Evolutionary conservation across 768 basidiomycete species (phyloP).

Genomic region (Xanthoconium stramineum): DNA sequence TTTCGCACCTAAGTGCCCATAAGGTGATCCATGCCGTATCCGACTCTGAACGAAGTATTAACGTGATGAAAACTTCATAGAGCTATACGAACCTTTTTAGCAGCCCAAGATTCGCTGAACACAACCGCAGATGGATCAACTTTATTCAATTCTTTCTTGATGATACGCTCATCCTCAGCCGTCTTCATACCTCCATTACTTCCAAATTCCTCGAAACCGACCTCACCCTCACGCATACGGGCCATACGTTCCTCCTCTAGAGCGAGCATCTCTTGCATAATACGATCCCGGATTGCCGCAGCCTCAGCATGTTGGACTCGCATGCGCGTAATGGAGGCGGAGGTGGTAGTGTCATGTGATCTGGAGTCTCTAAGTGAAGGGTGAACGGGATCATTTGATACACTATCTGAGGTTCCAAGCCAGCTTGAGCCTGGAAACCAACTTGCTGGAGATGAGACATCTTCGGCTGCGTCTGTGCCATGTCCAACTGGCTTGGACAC

Average conservation of each 20-base stretch:
- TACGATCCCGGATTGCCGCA: conserved; percentile 85
- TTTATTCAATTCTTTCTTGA: conserved; percentile 89
- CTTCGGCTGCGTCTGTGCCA: conserved; percentile 4
- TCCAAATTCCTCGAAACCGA: conserved; percentile 52
- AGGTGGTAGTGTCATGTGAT: conserved; percentile 24
- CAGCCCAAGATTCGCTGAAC: conserved; percentile 91
- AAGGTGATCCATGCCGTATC: conserved; percentile 90
- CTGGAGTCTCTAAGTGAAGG: conserved; percentile 30
- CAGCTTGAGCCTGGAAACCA: conserved; percentile 59
- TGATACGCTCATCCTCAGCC: conserved; percentile 90
- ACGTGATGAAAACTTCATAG: background rate
- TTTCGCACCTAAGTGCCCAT: conserved; percentile 81
- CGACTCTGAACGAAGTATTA: conserved; percentile 48
- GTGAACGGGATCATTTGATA: conserved; percentile 28
- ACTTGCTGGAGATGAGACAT: conserved; percentile 21
- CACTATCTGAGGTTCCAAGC: conserved; percentile 33
- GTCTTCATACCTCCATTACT: conserved; percentile 51
- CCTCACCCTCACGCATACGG: conserved; percentile 77
- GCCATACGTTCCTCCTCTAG: conserved; percentile 97
- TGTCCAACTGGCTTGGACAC: conserved; percentile 13
- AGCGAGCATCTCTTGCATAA: conserved; percentile 98
- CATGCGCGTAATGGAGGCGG: conserved; percentile 49
- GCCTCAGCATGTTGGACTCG: conserved; percentile 82
- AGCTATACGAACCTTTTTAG: conserved; percentile 72
- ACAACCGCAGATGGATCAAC: conserved; percentile 94